Base-by-base conservation (phyloP, 139 green algal genomes). In the Volvox africanus region DNA sequence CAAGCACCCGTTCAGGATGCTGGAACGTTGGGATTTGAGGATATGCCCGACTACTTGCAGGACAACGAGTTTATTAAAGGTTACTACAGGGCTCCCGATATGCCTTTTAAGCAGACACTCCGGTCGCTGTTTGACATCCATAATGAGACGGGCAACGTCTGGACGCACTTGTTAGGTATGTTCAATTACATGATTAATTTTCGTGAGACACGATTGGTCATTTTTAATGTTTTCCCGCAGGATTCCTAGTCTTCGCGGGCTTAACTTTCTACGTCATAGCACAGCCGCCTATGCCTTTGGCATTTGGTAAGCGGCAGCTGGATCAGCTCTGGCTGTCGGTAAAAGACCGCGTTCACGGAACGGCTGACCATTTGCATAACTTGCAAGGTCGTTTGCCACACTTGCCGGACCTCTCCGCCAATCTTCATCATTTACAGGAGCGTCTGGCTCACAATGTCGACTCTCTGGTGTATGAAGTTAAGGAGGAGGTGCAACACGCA, bases 141-240 rank as follows among this genome's bases (percentile, higher is more conserved):
- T 95, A 99, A 99, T 92, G 98, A 99, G 92, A 99, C 97, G 0
- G 94, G 97, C 26, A 99, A 99, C 88, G 96, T 99, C 1, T 99
- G 95, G 96, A 98, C 95, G 18, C 98, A 98, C 89, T 87, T 99
- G 21, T 55, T 97, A 3, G 95, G 95, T 97, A 80, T 61, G 93
- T 1, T 71, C 26, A 2, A 28, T 73, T 6, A 24, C 16, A 55
- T 55, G 44, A 14, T 55, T 55, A 9, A 55, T 55, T 55, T 5
- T 9, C 44, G 44, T 14, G 44, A 55, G 44, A 55, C 44, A 5
- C 44, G 5, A 55, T 55, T 55, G 44, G 9, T 14, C 5, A 55
- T 55, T 55, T 55, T 5, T 55, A 55, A 55, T 73, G 21, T 20
- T 32, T 24, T 2, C 6, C 17, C 93, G 87, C 94, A 97, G 96